Base-by-base conservation (phyloP, 2,329 filamentous ascomycete species). In the Elsinoe arachidis region DNA sequence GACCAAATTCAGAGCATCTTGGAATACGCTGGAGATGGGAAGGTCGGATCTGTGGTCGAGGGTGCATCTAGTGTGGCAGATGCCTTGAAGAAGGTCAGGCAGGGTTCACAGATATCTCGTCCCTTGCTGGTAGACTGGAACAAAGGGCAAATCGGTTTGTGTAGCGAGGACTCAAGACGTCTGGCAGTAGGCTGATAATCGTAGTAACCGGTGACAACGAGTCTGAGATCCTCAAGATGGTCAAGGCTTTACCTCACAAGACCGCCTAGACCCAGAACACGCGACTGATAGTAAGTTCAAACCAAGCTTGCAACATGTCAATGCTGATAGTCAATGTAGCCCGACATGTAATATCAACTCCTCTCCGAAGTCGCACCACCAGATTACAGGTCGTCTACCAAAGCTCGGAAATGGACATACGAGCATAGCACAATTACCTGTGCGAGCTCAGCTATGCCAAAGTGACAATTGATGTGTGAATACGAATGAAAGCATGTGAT, bases 81-180 rank as follows among this genome's bases (percentile, higher is more conserved):
- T 72, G 93, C 92, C 1, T 63, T 96, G 68, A 86, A 81, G 73
- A 87, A 82, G 73, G 84, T 95, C 67, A 88, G 86, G 71, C 79
- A 86, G 72, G 73, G 75, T 1, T 78, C 83, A 30, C 82, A 72
- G 65, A 91, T 97, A 71, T 76, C 86, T 66, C 76, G 85, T 63
- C 92, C 92, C 23, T 74, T 96, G 70, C 88, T 86, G 59, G 92
- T 97, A 55, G 92, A 97, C 70, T 97, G 93, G 93, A 89, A 87
- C 69, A 91, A 92, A 70, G 93, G 91, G 62, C 87, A 84, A 70
- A 92, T 85, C 47, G 77, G 87, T 74, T 71, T 57, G 74, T 68
- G 56, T 33, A 44, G 21, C 19, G 37, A 35, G 11, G 14, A 9
- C 17, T 15, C 17, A 39, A 11, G 56, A 53, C 46, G 34, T 19